phyloP scores from a whole-genome alignment of 768 basidiomycete species.

The Leccinum uliginosum region DNA sequence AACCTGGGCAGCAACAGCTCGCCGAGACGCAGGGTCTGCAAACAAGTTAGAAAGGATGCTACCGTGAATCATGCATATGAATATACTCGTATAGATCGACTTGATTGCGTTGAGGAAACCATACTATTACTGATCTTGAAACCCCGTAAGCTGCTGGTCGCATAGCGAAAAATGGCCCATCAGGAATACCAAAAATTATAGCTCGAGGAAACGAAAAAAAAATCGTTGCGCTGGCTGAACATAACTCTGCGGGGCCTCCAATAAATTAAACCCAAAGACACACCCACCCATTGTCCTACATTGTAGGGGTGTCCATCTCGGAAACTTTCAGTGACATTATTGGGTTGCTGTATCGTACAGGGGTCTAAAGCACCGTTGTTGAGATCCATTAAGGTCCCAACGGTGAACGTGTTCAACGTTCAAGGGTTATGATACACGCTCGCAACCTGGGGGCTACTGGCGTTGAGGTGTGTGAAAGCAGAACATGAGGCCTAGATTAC shows the following conservation, averaged over 20 bases:
- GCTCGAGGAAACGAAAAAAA: constrained; percentile 49
- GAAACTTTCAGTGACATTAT: constrained; percentile 49
- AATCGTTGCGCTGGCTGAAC: constrained; percentile 34
- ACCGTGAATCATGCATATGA: background rate
- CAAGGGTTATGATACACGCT: constrained; percentile 61
- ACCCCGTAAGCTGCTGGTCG: constrained; percentile 43
- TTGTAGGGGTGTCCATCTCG: constrained; percentile 48
- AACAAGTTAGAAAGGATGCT: background rate
- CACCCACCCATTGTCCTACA: constrained; percentile 61
- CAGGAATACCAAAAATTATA: constrained; percentile 50
- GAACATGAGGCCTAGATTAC: constrained; percentile 34
- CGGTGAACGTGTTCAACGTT: constrained; percentile 39
- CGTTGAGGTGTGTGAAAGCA: constrained; percentile 44
- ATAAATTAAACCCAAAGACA: background rate
- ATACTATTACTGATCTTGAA: constrained; percentile 42
- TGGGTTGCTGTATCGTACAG: constrained; percentile 30
- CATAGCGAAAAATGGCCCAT: constrained; percentile 56
- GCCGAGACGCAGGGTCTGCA: constrained; percentile 56
- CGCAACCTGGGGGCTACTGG: constrained; percentile 36
- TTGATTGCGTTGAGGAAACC: constrained; percentile 52
- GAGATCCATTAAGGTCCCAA: constrained; percentile 41
- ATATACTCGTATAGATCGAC: constrained; percentile 30
- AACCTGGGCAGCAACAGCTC: constrained; percentile 49
- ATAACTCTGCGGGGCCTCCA: constrained; percentile 34
- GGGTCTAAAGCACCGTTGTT: constrained; percentile 38